Evolutionary conservation across 2,329 filamentous ascomycete genomes (phyloP).

Genomic region (Phialemoniopsis sp.): DNA sequence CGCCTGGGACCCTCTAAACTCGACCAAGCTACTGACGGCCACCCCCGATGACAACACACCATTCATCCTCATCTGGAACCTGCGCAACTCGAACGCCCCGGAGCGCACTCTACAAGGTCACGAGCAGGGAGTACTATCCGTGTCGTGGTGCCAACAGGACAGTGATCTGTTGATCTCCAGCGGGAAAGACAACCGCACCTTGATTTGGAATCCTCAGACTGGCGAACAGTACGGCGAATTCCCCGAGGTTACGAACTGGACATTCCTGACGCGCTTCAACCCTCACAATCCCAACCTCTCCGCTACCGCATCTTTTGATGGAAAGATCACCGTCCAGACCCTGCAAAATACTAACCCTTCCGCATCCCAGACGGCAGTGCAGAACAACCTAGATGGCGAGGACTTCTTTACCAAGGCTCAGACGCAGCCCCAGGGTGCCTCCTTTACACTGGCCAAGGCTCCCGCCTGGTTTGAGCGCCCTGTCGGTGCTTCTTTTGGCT

Average conservation of each 20-base stretch:
- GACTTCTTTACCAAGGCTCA: slow-evolving; percentile 97
- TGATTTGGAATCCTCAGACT: slow-evolving; percentile 94
- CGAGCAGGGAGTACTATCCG: slow-evolving; percentile 85
- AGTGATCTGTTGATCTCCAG: slow-evolving; percentile 84
- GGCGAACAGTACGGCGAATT: slow-evolving; percentile 87
- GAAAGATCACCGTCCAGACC: slow-evolving; percentile 90
- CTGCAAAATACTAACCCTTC: slow-evolving; percentile 88
- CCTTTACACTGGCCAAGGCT: slow-evolving; percentile 80
- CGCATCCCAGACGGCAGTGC: slow-evolving; percentile 60
- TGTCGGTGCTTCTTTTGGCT: slow-evolving; percentile 85
- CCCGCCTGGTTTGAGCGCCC: slow-evolving; percentile 90
- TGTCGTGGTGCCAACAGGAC: slow-evolving; percentile 95
- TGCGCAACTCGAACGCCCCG: slow-evolving; percentile 92
- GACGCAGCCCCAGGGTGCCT: slow-evolving; percentile 82
- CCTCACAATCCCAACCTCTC: slow-evolving; percentile 88
- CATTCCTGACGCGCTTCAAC: slow-evolving; percentile 92
- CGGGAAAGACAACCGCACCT: slow-evolving; percentile 92
- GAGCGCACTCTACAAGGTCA: slow-evolving; percentile 88
- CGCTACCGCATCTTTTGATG: slow-evolving; percentile 94
- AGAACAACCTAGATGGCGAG: slow-evolving; percentile 76
- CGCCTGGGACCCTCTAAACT: slow-evolving; percentile 94
- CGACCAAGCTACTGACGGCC: slow-evolving; percentile 90
- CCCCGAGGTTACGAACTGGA: slow-evolving; percentile 98
- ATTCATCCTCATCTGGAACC: slow-evolving; percentile 87
- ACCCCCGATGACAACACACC: slow-evolving; percentile 87